These are phyloP conservation scores for Fusarium napiforme DNA, from an alignment of 2,329 filamentous ascomycete species.

Conservation along the genomic window DNA sequence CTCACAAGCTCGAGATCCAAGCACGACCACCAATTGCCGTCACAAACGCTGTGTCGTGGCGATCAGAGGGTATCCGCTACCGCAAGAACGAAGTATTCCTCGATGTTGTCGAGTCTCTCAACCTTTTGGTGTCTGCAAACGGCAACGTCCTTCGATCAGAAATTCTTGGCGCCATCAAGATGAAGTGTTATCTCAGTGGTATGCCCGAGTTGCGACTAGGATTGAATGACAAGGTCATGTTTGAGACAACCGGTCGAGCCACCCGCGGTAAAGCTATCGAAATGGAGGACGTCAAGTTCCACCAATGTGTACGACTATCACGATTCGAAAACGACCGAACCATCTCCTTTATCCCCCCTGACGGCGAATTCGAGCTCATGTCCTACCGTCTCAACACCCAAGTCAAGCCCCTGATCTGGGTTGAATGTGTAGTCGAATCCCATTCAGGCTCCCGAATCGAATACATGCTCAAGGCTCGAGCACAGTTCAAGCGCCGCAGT, in stretches of 20 bases:
- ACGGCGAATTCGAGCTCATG: conserved; percentile 99
- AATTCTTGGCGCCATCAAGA: conserved; percentile 96
- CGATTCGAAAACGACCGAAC: conserved; percentile 98
- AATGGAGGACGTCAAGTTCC: conserved; percentile 99
- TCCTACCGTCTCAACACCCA: conserved; percentile 98
- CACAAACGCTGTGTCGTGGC: conserved; percentile 97
- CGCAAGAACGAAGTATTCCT: conserved; percentile 99
- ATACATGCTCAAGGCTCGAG: conserved; percentile 98
- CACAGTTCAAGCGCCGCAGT: conserved; percentile 97
- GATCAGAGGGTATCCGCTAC: conserved; percentile 97
- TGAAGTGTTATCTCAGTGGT: conserved; percentile 99
- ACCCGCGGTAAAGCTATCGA: conserved; percentile 97
- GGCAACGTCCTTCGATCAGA: conserved; percentile 96
- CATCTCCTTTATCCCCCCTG: conserved; percentile 98
- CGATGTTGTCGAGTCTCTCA: conserved; percentile 95
- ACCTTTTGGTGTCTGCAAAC: conserved; percentile 91
- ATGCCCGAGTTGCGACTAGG: conserved; percentile 97
- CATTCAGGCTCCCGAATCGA: conserved; percentile 96
- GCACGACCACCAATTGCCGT: conserved; percentile 96
- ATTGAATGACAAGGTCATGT: conserved; percentile 99
- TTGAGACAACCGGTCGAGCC: conserved; percentile 93
- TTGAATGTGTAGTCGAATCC: conserved; percentile 96
- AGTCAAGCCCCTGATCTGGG: conserved; percentile 98
- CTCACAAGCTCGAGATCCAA: conserved; percentile 97
- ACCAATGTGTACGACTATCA: conserved; percentile 95